Evolutionary conservation across 2,329 filamentous ascomycete genomes (phyloP).

Genomic region (Aureobasidium uvarum): DNA sequence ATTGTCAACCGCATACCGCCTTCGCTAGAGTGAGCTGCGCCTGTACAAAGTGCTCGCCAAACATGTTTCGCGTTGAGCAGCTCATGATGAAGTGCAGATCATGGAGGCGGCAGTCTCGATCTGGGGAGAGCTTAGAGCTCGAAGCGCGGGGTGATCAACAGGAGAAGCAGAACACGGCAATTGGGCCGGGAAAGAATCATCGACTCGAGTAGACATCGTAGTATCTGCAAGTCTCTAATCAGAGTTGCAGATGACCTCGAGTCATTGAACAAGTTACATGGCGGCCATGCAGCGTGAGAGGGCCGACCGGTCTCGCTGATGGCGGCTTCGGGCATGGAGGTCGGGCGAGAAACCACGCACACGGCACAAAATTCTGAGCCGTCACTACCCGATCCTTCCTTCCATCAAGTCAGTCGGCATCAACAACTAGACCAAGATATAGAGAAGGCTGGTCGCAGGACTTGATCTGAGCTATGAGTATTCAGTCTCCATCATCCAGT

Average conservation of each 20-base stretch:
- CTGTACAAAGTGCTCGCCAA: not conserved
- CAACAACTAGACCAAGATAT: not conserved
- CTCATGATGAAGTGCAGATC: slow-evolving; percentile 3
- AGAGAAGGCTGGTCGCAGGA: not conserved
- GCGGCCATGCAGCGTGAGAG: too few species aligned
- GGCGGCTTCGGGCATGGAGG: not conserved
- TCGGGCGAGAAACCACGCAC: too few species aligned
- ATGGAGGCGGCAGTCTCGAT: slow-evolving; percentile 6
- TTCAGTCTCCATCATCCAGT: not conserved
- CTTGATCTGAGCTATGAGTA: too few species aligned
- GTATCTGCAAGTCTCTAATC: not conserved
- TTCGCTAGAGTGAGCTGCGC: not conserved
- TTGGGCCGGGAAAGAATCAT: not conserved
- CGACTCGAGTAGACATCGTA: not conserved
- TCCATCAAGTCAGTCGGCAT: not conserved
- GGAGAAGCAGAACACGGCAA: not conserved
- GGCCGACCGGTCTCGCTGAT: too few species aligned
- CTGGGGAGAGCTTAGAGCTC: not conserved
- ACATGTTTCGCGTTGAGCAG: not conserved
- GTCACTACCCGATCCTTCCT: not conserved
- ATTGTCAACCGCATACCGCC: not conserved
- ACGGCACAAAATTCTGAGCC: not conserved
- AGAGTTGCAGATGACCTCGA: not conserved
- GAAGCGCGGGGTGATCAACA: not conserved
- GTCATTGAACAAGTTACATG: not conserved